These are phyloP conservation scores for Phialophora chinensis DNA, from an alignment of 2,329 filamentous ascomycete species.

Conservation along the genomic window DNA sequence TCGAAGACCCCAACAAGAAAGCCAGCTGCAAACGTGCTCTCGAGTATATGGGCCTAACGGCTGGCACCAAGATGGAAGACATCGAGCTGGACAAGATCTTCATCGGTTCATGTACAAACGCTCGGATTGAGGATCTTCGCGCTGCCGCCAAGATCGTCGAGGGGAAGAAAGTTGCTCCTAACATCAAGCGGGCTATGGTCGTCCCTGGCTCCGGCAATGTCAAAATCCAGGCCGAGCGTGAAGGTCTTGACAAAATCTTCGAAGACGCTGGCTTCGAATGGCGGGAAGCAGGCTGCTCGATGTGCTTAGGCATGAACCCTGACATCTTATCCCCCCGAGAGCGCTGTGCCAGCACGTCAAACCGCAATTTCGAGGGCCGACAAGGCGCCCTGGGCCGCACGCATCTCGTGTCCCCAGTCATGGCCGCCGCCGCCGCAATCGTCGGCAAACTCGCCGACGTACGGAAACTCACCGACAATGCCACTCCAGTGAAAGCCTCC, in stretches of 20 bases:
- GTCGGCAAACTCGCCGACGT: constrained; percentile 92
- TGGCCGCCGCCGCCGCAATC: constrained; percentile 90
- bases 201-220: constrained; percentile 95
- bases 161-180: constrained; percentile 83
- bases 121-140: constrained; percentile 92
- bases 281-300: constrained; percentile 97
- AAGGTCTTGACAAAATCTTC: constrained; percentile 94
- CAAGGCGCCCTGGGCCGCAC: constrained; percentile 91
- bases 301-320: constrained; percentile 99
- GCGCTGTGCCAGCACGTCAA: constrained; percentile 92
- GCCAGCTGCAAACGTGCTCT: constrained; percentile 78
- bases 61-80: constrained; percentile 91
- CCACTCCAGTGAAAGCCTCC: constrained; percentile 59
- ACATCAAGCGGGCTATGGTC: constrained; percentile 93
- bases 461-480: constrained; percentile 70
- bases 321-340: constrained; percentile 93
- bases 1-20: constrained; percentile 80
- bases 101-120: constrained; percentile 97
- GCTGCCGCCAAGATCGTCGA: constrained; percentile 84
- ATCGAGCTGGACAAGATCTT: constrained; percentile 93
- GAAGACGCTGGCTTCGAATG: constrained; percentile 92
- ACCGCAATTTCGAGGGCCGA: constrained; percentile 96
- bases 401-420: constrained; percentile 95
- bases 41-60: constrained; percentile 92
- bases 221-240: constrained; percentile 86